Base-by-base conservation (phyloP, 169 alveolate species). In the Neospora caninum region DNA sequence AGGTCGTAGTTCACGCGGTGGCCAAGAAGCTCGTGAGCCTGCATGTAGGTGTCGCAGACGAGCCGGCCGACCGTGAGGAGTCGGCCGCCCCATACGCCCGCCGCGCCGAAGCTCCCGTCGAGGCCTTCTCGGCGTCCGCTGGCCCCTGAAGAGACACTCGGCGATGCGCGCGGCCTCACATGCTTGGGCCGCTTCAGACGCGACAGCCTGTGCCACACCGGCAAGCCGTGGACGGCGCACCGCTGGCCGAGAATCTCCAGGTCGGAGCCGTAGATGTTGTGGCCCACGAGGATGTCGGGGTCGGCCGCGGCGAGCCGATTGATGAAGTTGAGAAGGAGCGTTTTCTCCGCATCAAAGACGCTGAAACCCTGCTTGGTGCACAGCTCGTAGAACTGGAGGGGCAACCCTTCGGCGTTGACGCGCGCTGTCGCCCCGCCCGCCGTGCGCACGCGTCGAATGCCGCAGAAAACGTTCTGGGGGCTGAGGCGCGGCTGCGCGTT, bases 21-120 rank as follows among this genome's bases (percentile, higher is more conserved):
- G 27, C 94, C 92, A 67, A 94, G 58, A 92, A 95, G 92, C 92
- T 96, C 97, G 54, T 95, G 88, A 64, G 96, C 91, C 84, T 94
- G 92, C 78, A 96, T 93, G 80, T 94, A 94, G 20, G 97, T 95
- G 80, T 96, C 97, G 92, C 97, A 95, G 43, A 95, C 95, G 42
- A 96, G 93, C 2, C 97, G 95, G 22, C 97, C 97, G 49, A 87
- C 95, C 20, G 96, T 91, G 39, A 94, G 91, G 82, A 73, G 49
- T 43, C 96, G 96, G 6, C 94, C 95, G n/a, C 69, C 92, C 92
- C 94, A 88, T 0, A 94, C 58, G 38, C 95, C 86, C 29, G 86
- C n/a, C 7, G 53, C 73, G 10, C 91, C 38, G 18, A 36, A 58
- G 36, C 41, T 29, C 78, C 93, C 39, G 34, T 83, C 20, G 64